phyloP scores from a whole-genome alignment of 2,329 filamentous ascomycete species.

The Exophiala sp. region DNA sequence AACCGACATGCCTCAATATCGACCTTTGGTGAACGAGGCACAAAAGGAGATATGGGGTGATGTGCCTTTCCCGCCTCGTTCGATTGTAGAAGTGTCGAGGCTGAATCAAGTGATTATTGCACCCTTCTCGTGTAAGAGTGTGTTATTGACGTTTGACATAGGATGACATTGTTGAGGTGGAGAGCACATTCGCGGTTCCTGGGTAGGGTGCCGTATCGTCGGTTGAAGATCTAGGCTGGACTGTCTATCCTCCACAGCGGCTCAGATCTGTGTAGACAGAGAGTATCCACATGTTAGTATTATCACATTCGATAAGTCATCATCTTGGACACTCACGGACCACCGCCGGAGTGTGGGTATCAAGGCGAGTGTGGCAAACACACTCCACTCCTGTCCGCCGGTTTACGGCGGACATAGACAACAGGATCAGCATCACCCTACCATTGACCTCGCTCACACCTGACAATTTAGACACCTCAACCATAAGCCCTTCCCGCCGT shows the following conservation, averaged over 20 bases:
- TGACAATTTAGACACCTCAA: not conserved
- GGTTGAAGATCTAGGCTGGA: not conserved
- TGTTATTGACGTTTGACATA: not conserved
- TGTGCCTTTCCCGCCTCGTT: not conserved
- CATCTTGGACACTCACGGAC: too few species aligned
- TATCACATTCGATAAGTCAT: too few species aligned
- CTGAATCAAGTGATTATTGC: not conserved
- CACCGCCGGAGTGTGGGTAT: not conserved
- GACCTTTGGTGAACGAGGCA: slow-evolving; percentile 1
- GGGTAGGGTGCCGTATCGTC: not conserved
- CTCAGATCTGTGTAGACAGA: too few species aligned
- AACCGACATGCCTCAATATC: not conserved
- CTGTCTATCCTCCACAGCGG: not conserved
- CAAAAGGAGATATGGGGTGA: not conserved
- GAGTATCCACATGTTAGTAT: too few species aligned
- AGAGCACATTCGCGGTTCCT: not conserved
- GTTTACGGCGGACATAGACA: not conserved
- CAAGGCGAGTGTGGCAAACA: too few species aligned
- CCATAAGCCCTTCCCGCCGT: not conserved
- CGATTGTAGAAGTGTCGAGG: not conserved
- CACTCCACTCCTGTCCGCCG: not conserved
- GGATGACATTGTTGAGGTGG: slow-evolving; percentile 1
- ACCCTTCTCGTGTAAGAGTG: not conserved
- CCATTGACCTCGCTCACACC: not conserved
- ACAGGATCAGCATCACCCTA: too few species aligned